phyloP scores from a whole-genome alignment of 2,329 filamentous ascomycete genomes.

The Teratosphaeria pseudoeucalypti region DNA sequence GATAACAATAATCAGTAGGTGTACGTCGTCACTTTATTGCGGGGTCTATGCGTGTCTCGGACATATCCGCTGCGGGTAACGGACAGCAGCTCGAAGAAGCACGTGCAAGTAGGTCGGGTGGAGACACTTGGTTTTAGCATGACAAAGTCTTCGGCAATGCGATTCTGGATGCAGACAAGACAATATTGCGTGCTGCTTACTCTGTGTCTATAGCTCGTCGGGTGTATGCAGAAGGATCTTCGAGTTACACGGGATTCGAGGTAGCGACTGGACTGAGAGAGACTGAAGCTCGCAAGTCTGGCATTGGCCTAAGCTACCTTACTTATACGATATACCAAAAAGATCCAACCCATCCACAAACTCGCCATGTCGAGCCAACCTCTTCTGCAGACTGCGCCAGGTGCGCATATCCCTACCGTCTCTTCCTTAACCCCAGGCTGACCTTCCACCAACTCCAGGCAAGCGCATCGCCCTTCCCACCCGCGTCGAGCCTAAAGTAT shows the following conservation, averaged over 20 bases:
- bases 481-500: slow-evolving; percentile 97
- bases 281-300: background rate
- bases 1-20: background rate
- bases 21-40: background rate
- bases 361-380: slow-evolving; percentile 88
- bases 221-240: background rate
- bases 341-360: background rate
- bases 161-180: background rate
- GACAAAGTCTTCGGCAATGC: background rate
- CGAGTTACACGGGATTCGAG: background rate
- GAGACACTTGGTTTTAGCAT: background rate
- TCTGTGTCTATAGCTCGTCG: background rate
- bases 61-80: background rate
- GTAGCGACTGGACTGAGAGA: background rate
- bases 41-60: background rate
- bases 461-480: slow-evolving; percentile 97
- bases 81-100: background rate
- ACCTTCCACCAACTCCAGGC: slow-evolving; percentile 43
- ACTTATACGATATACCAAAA: background rate
- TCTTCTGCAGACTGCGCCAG: slow-evolving; percentile 85
- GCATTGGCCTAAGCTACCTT: background rate
- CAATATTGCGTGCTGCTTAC: background rate
- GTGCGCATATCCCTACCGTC: slow-evolving; percentile 39
- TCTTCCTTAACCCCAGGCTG: background rate
- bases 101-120: background rate